Base-by-base conservation (phyloP, 2,329 filamentous ascomycete species). In the Fusarium illudens region DNA sequence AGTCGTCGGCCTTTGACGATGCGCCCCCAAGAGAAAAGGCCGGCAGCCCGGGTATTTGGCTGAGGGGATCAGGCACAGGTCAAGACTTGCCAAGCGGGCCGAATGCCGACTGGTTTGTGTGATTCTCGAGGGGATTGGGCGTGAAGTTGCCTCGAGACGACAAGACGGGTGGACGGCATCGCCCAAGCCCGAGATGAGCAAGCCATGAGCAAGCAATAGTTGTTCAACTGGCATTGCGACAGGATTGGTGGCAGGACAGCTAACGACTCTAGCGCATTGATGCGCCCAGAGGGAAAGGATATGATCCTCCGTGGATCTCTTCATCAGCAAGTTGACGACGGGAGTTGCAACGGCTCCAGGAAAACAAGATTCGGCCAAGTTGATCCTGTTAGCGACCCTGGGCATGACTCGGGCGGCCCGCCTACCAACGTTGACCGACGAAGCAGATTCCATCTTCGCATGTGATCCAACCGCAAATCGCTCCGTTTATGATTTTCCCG, bases 401-500 rank as follows among this genome's bases (percentile, higher is more conserved):
- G n/a, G 25, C 60, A 67, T 70, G 67, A 70, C 67, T 67, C 67
- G 42, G 44, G 67, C 25, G 63, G 27, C 48, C 52, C 56, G 66
- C 46, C 56, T 70, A 70, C 57, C 67, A 70, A 30, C 22, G 4
- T 50, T 61, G 52, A 70, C 66, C 22, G 53, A 34, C 20, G 36
- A 48, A 51, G 33, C 33, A 53, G 39, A 44, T 58, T 27, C 48
- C 20, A 54, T 54, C 56, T 69, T 73, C 63, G 68, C 71, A 73
- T 73, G 71, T 73, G 71, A 73, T 63, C 39, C 58, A 58, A 62
- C 48, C 36, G 55, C 57, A 56, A 58, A 58, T 57, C 44, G 50
- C 53, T 61, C 55, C 55, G 53, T 50, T 30, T 55, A 57, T 56
- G 36, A 60, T 58, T 52, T 34, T 34, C 50, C 55, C 25, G 27